Evolutionary conservation across 1,139 yeast species (phyloP), one percentile per base, ranked within the genome.

Genomic region (Pichia sp.): DNA sequence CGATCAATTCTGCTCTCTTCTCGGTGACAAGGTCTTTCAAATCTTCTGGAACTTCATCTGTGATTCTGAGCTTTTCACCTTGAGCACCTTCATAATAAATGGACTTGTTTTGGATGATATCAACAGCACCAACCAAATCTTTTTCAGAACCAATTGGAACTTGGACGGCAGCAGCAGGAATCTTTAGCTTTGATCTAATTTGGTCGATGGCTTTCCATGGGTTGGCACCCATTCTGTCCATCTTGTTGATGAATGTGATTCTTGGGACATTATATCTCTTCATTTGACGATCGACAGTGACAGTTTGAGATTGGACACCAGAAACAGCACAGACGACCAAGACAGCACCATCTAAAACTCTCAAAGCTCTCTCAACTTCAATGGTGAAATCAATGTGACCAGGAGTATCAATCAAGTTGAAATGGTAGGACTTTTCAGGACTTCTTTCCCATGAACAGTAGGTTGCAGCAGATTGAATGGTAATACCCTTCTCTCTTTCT

Each of bases 161-260:
- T 73, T 93, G 99, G 57, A 93, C 81, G 16, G 99, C 96, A 55
- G 99, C 99, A 57, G 99, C 98, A 28, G 96, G 90, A 49, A 91
- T 88, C 70, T 83, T 88, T 68, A 93, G 79, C 69, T 93, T 93
- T 52, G 74, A 64, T 72, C 91, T 89, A 60, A 93, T 80, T 73
- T 93, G 98, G 55, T 88, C 96, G 63, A 93, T 87, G 51, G 96
- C 97, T 61, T 80, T 81, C 84, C 95, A 93, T 22, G 99, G 99
- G 70, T 91, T 85, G 53, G 99, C 90, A 59, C 99, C 99, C 96
- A 93, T 89, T 68, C 99, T 83, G 72, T 93, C 99, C 98, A 93
- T 91, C 75, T 93, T 93, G 74, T 93, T 93, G 70, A 93, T 87
- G 65, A 93, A 95, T 12, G 99, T 93, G 53, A 95, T 79, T 68